phyloP scores from a whole-genome alignment of 345 rosid genomes.

The Rubroshorea leprosula region DNA sequence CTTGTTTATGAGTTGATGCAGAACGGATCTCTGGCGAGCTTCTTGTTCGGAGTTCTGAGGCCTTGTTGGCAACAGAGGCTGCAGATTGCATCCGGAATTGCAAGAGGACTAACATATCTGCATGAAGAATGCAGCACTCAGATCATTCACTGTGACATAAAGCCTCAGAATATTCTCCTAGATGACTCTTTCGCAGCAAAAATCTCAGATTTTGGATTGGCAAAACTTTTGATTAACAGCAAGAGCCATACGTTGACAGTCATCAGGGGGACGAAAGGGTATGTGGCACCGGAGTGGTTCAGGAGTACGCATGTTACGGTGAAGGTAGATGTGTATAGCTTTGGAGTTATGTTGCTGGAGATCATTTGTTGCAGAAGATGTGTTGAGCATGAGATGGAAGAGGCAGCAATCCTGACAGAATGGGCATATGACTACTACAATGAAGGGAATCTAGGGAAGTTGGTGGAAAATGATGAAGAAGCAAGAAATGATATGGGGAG shows the following conservation, averaged over 20 bases:
- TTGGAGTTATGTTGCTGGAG: constrained; percentile 31
- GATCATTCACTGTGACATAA: constrained; percentile 50
- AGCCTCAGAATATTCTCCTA: constrained; percentile 45
- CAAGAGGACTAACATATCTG: constrained; percentile 39
- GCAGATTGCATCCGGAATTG: constrained; percentile 39
- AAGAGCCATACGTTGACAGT: constrained; percentile 37
- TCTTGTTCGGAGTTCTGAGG: constrained; percentile 30
- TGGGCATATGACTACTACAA: constrained; percentile 15
- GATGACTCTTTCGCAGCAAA: constrained; percentile 31
- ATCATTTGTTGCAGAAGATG: constrained; percentile 19
- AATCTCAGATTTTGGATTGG: constrained; percentile 24
- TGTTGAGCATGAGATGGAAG: constrained; percentile 11
- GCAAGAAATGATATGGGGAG: not conserved
- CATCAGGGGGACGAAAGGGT: constrained; percentile 46
- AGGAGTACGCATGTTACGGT: constrained; percentile 13
- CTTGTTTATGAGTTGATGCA: constrained; percentile 45
- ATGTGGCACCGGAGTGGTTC: constrained; percentile 51
- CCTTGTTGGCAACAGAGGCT: constrained; percentile 35
- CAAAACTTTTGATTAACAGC: constrained; percentile 35
- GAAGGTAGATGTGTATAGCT: constrained; percentile 32
- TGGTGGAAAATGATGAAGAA: constrained; percentile 15
- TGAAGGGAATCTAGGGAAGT: not conserved
- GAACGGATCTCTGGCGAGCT: constrained; percentile 35
- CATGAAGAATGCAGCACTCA: constrained; percentile 45
- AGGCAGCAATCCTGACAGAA: constrained; percentile 11